Percentiles rank a stretch among this genome's conserved stretches.
phyloP scores from a whole-genome alignment of 345 rosid species.

The Populus davidiana region DNA sequence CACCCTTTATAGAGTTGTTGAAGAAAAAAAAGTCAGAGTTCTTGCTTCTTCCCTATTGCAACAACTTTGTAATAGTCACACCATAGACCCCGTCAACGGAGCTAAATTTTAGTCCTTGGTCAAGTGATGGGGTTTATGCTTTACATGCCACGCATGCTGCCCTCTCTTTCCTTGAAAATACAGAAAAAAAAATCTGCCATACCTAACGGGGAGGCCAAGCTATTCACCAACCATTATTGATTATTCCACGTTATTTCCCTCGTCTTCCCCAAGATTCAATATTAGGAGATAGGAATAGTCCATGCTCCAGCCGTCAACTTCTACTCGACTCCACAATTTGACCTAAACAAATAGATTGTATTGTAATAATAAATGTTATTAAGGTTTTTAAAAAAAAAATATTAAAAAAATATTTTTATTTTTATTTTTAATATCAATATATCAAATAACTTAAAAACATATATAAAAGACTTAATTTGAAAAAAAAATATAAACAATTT shows the following conservation, averaged over 20 bases:
- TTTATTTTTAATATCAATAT: too few species aligned
- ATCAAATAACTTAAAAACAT: too few species aligned
- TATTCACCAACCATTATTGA: neutral
- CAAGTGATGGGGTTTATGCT: neutral
- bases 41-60: neutral
- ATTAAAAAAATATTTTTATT: accelerated
- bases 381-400: neutral
- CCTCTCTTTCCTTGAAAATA: neutral
- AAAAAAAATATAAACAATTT: too few species aligned
- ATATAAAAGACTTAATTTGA: too few species aligned
- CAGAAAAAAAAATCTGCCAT: neutral
- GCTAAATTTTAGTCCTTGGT: neutral
- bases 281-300: neutral
- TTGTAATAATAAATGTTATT: too few species aligned
- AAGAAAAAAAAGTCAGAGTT: too few species aligned
- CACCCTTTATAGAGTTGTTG: too few species aligned
- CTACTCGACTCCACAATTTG: neutral
- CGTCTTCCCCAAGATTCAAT: neutral
- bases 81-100: neutral
- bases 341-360: neutral
- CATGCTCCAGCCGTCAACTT: neutral
- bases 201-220: neutral
- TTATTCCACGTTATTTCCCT: neutral
- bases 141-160: neutral
- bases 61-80: neutral